These are phyloP conservation scores for Pterula multifida DNA, from an alignment of 1,284 basidiomycete species.

Conservation along the genomic window DNA sequence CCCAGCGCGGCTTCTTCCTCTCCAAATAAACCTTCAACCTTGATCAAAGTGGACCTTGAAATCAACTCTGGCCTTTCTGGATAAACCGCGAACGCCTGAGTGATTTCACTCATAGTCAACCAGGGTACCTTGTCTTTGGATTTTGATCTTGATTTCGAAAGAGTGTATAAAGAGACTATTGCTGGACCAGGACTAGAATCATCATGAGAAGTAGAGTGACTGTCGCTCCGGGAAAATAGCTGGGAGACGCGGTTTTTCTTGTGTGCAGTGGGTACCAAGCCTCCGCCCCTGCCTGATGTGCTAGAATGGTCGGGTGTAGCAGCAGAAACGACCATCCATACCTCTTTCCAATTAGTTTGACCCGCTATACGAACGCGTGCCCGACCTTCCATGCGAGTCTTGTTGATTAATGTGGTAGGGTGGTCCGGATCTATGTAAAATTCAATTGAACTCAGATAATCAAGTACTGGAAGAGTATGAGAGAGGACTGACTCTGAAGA, in stretches of 20 bases:
- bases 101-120: constrained; percentile 42
- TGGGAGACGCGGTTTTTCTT: constrained; percentile 59
- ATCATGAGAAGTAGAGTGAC: constrained; percentile 4
- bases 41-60: constrained; percentile 77
- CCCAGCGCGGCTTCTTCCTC: constrained; percentile 59
- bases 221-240: constrained; percentile 41
- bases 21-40: constrained; percentile 73
- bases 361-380: constrained; percentile 86
- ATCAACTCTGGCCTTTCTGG: constrained; percentile 92
- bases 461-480: neutral
- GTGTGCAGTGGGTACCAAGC: constrained; percentile 8
- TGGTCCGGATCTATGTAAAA: constrained; percentile 46
- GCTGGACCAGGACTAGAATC: constrained; percentile 25
- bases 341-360: constrained; percentile 90
- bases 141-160: constrained; percentile 34
- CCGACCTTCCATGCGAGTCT: constrained; percentile 88
- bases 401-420: constrained; percentile 53
- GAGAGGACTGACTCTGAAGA: constrained; percentile 23
- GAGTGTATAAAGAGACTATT: constrained; percentile 45
- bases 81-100: constrained; percentile 81
- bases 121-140: constrained; percentile 61
- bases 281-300: constrained; percentile 12
- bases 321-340: constrained; percentile 75
- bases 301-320: constrained; percentile 13
- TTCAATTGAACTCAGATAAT: constrained; percentile 3